These are phyloP conservation scores for Multifurca ochricompacta DNA, from an alignment of 768 basidiomycete species.

Conservation along the genomic window DNA sequence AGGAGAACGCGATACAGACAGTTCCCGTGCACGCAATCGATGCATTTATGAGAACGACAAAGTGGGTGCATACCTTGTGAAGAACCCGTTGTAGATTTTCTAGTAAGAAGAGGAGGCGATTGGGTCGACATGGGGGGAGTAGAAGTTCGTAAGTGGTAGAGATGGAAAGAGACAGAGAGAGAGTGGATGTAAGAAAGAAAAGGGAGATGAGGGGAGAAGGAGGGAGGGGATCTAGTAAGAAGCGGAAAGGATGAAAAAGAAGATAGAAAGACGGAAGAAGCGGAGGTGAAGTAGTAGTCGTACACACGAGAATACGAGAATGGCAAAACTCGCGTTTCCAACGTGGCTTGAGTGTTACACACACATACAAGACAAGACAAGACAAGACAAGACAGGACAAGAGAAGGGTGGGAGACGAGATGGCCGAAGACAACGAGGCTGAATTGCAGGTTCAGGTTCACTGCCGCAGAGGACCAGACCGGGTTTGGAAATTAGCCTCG, in stretches of 20 bases:
- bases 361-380: conserved; percentile 20
- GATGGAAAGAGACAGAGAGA: conserved; percentile 1
- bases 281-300: conserved; percentile 19
- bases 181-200: too few species aligned
- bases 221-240: too few species aligned
- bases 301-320: conserved; percentile 21
- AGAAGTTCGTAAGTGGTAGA: conserved; percentile 1
- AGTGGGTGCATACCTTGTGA: conserved; percentile 13
- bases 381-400: too few species aligned
- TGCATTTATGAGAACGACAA: background rate
- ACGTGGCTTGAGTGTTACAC: conserved; percentile 21
- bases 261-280: conserved; percentile 16
- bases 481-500: conserved; percentile 23
- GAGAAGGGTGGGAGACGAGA: too few species aligned
- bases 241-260: too few species aligned
- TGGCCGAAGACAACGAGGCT: conserved; percentile 21
- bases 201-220: too few species aligned
- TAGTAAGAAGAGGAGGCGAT: conserved; percentile 20
- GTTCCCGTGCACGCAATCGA: conserved; percentile 7
- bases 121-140: conserved; percentile 20
- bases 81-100: conserved; percentile 11
- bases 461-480: too few species aligned
- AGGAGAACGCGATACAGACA: background rate
- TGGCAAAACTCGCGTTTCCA: conserved; percentile 22
- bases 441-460: too few species aligned